Base-by-base conservation (phyloP, 2,329 filamentous ascomycete species). In the Ophiostoma sp. region DNA sequence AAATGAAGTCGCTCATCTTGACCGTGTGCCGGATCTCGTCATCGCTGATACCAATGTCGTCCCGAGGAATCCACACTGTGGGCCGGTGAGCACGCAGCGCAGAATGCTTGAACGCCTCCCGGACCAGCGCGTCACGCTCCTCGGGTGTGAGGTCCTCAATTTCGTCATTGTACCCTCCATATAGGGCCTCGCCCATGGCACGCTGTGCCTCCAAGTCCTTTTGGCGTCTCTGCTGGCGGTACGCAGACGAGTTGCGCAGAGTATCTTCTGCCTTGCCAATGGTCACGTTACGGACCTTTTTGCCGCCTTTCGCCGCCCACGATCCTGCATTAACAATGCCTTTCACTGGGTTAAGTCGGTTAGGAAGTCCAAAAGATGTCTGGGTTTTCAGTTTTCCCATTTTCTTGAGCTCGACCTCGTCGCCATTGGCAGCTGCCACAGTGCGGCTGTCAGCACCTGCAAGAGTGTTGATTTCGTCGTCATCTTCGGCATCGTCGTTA, bases 101-200 rank as follows among this genome's bases (percentile, higher is more conserved):
- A 44, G 89, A 89, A 77, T 99, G 95, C 80, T 94, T 90, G 79
- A 99, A 99, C 0, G 94, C 93, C 76, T 93, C 90, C 69, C 90
- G 90, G 15, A 95, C 91, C 54, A 98, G 86, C 71, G 88, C 84
- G 77, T 98, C 94, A 75, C 95, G 87, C 78, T 97, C 93, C 23
- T 94, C 92, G 0, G 93, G 92, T 1, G 92, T 95, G 67, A 99
- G 83, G 77, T 99, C 95, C 78, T 97, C 94, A 73, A 99, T 89
- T 81, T 97, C 94, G 76, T 98, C 94, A 74, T 94, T 89, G 75
- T 94, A 91, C 4, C 91, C 91, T 31, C 92, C 90, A 78, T 94
- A 99, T 2, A 98, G 84, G 2, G 93, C 90, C 67, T 93, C 89
- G 7, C 90, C 91, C 35, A 94, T 90, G 1, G 86, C 85, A 44